Percentiles rank a stretch among this genome's conserved stretches.
Evolutionary conservation across 2,329 filamentous ascomycete genomes (phyloP).

Genomic region (Ophiostoma pallidulum): DNA sequence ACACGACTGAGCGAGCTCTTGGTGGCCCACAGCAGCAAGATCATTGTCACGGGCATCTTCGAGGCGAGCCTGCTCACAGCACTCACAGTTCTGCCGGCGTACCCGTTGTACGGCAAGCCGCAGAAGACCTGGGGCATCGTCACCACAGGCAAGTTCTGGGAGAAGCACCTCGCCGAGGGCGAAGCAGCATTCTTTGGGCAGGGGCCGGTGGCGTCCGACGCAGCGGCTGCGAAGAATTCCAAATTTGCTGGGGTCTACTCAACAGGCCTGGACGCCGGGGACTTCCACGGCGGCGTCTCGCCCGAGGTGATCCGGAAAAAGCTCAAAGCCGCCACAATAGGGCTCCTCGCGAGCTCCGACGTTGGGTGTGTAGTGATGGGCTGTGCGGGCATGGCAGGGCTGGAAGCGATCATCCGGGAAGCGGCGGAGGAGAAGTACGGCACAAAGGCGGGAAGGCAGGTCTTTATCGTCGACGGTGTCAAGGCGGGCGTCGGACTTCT

Average conservation of each 20-base stretch:
- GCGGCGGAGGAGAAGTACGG: slow-evolving; percentile 59
- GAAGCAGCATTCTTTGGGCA: slow-evolving; percentile 55
- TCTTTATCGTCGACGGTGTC: slow-evolving; percentile 73
- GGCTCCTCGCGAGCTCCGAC: slow-evolving; percentile 46
- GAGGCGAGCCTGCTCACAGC: slow-evolving; percentile 66
- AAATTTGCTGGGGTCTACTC: slow-evolving; percentile 74
- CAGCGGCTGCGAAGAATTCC: no score
- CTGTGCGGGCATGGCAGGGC: slow-evolving; percentile 83
- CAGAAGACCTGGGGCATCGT: slow-evolving; percentile 67
- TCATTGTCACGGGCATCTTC: slow-evolving; percentile 72
- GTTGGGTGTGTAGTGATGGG: slow-evolving; percentile 70
- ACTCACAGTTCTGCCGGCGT: slow-evolving; percentile 40
- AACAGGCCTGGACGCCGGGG: slow-evolving; percentile 68
- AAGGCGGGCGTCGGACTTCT: slow-evolving; percentile 57
- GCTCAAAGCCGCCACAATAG: slow-evolving; percentile 60
- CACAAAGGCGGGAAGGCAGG: slow-evolving; percentile 36
- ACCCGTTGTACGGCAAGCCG: slow-evolving; percentile 14
- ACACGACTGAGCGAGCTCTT: slow-evolving; percentile 36
- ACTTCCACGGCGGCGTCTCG: slow-evolving; percentile 63
- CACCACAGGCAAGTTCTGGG: slow-evolving; percentile 79
- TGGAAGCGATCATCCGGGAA: slow-evolving; percentile 65
- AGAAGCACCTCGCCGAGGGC: slow-evolving; percentile 57
- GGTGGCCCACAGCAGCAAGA: slow-evolving; percentile 16
- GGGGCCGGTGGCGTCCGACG: slow-evolving; percentile 21
- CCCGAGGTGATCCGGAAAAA: slow-evolving; percentile 53